Conservation (phyloP, 768 basidiomycete genomes). For the Lyophyllum semitale region DNA sequence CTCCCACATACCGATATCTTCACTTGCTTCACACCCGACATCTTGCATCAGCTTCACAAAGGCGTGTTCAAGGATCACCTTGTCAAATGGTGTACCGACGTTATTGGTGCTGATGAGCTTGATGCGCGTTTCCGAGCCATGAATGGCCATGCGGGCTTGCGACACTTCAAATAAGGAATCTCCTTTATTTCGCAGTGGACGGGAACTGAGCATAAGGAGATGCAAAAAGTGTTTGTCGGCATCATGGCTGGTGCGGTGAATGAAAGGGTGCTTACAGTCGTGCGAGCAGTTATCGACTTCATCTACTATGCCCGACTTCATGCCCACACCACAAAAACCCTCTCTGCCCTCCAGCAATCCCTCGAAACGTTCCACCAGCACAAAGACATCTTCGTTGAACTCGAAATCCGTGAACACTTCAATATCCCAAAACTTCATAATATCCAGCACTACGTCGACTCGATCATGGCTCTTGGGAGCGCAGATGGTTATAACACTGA, state of each 20-base stretch:
- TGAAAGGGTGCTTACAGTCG: slow-evolving; percentile 25
- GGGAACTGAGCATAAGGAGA: too few relatives aligned
- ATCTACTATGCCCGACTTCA: slow-evolving; percentile 36
- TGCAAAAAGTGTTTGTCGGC: not conserved
- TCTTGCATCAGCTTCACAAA: slow-evolving; percentile 36
- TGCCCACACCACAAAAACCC: slow-evolving; percentile 28
- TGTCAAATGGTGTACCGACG: too few relatives aligned
- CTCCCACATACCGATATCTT: too few relatives aligned
- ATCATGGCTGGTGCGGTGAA: too few relatives aligned
- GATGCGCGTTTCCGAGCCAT: slow-evolving; percentile 33
- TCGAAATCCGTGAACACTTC: slow-evolving; percentile 34
- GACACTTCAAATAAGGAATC: slow-evolving; percentile 28
- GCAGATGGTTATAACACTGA: slow-evolving; percentile 43
- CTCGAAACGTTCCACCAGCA: slow-evolving; percentile 36
- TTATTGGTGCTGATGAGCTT: slow-evolving; percentile 30
- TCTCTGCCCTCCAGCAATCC: slow-evolving; percentile 23
- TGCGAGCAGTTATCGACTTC: slow-evolving; percentile 39
- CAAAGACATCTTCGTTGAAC: slow-evolving; percentile 34
- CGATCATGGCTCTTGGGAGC: slow-evolving; percentile 32
- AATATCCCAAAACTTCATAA: slow-evolving; percentile 46
- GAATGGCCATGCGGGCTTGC: too few relatives aligned
- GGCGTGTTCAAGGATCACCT: slow-evolving; percentile 36
- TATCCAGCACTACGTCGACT: slow-evolving; percentile 30
- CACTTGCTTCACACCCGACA: slow-evolving; percentile 35
- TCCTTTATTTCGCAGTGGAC: too few relatives aligned